Conservation (phyloP, 176 grass and related monocot genomes). For the Lolium perenne region DNA sequence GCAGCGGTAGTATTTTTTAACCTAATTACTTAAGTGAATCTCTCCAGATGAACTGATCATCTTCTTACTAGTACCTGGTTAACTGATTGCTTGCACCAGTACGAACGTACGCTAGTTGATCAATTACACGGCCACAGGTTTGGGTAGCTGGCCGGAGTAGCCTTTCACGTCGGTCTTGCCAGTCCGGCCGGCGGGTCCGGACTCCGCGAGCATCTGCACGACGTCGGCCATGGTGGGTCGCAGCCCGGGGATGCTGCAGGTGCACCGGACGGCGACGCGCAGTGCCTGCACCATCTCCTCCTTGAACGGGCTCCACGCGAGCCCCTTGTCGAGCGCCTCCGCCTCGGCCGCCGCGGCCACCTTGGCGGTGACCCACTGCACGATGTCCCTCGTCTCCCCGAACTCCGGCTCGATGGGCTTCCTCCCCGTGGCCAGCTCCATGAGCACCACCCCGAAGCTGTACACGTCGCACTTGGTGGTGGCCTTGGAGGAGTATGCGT, state of each 20-base stretch:
- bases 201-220: conserved; percentile 83
- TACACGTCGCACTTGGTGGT: conserved; percentile 88
- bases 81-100: background rate
- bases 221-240: conserved; percentile 97
- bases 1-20: background rate
- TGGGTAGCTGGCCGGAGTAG: conserved; percentile 13
- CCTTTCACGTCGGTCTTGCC: conserved; percentile 39
- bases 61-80: background rate
- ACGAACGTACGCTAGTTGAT: background rate
- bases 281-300: conserved; percentile 86
- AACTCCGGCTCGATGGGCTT: conserved; percentile 97
- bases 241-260: conserved; percentile 64
- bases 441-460: conserved; percentile 80
- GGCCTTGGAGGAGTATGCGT: conserved; percentile 88
- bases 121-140: background rate
- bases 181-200: conserved; percentile 32
- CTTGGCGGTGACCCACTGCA: conserved; percentile 85
- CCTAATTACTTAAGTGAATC: conserved; percentile 26
- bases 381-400: conserved; percentile 81
- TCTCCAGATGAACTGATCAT: background rate
- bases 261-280: conserved; percentile 77
- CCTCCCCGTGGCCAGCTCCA: conserved; percentile 87
- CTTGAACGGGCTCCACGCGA: conserved; percentile 74
- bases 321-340: conserved; percentile 67
- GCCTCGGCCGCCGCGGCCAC: conserved; percentile 49